Evolutionary conservation across 495 filamentous ascomycete species (phyloP).

Genomic region (Chaetomium fimeti): DNA sequence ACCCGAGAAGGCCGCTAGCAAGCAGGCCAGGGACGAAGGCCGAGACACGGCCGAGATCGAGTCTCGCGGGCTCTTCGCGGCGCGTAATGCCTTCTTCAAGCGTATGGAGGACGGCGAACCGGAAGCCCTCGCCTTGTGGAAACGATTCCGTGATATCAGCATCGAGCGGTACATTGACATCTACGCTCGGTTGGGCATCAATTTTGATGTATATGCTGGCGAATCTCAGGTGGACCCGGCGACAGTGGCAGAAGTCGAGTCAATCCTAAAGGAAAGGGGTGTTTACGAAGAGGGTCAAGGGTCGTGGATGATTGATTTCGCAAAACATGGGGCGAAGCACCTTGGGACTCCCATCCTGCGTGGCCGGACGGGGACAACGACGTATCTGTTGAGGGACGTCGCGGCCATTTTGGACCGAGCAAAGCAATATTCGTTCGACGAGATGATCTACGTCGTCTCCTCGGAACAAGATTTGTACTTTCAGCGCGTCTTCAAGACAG

Average conservation of each 20-base stretch:
- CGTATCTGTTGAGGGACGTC: constrained; percentile 65
- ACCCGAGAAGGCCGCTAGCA: constrained; percentile 53
- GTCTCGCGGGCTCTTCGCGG: constrained; percentile 56
- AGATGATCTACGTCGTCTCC: constrained; percentile 70
- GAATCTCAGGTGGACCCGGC: constrained; percentile 83
- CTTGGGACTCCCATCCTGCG: constrained; percentile 54
- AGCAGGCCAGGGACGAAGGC: constrained; percentile 46
- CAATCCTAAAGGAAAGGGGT: constrained; percentile 63
- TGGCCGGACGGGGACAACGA: constrained; percentile 60
- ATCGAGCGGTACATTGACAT: constrained; percentile 73
- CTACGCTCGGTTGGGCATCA: constrained; percentile 62
- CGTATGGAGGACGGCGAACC: constrained; percentile 79
- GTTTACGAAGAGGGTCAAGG: constrained; percentile 80
- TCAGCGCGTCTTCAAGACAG: constrained; percentile 61
- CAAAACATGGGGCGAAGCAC: constrained; percentile 63
- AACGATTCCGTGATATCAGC: constrained; percentile 81
- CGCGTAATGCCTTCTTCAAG: constrained; percentile 76
- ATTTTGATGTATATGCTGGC: constrained; percentile 88
- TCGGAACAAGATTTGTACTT: constrained; percentile 59
- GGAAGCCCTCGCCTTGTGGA: constrained; percentile 76
- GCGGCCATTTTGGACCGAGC: constrained; percentile 57
- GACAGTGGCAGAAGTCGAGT: constrained; percentile 67
- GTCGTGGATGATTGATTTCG: constrained; percentile 82
- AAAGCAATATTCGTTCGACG: constrained; percentile 60
- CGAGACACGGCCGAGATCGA: constrained; percentile 50